Conservation (phyloP, 139 green algal species). For the Trebouxia sp. region DNA sequence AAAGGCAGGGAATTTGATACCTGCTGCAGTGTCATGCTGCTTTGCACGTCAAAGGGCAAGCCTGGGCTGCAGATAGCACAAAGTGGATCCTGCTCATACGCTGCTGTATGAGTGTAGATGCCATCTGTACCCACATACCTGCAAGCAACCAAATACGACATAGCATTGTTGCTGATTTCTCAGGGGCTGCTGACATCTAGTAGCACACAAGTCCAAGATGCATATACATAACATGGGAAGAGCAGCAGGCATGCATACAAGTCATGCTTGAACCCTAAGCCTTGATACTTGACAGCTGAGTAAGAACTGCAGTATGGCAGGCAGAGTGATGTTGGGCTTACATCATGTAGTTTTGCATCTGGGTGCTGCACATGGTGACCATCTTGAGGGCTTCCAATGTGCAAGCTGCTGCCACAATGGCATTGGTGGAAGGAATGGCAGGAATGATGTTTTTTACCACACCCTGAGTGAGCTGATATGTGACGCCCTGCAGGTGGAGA, state of each 20-base stretch:
- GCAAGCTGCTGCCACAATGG: slow-evolving; percentile 91
- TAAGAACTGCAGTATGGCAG: not conserved
- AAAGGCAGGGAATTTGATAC: slow-evolving; percentile 48
- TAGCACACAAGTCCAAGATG: no score
- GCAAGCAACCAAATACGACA: not conserved
- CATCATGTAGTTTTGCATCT: slow-evolving; percentile 99
- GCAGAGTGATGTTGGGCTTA: slow-evolving; percentile 34
- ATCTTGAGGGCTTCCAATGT: slow-evolving; percentile 95
- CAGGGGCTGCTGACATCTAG: not conserved
- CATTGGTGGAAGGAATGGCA: slow-evolving; percentile 98
- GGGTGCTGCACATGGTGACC: slow-evolving; percentile 83
- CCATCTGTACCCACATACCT: slow-evolving; percentile 91
- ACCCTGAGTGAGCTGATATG: slow-evolving; percentile 86
- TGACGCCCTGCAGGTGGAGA: slow-evolving; percentile 70
- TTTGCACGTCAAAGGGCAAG: slow-evolving; percentile 67
- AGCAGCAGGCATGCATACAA: not conserved
- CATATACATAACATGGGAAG: no score
- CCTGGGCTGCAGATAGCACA: slow-evolving; percentile 91
- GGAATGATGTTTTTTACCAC: slow-evolving; percentile 99
- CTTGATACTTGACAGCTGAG: no score
- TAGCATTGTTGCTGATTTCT: not conserved
- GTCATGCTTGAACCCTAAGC: not conserved
- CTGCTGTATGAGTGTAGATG: slow-evolving; percentile 94
- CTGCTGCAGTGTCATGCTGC: slow-evolving; percentile 68
- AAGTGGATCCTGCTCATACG: slow-evolving; percentile 84